phyloP scores from a whole-genome alignment of 2,329 filamentous ascomycete genomes.

The Magnaporthales sp. region DNA sequence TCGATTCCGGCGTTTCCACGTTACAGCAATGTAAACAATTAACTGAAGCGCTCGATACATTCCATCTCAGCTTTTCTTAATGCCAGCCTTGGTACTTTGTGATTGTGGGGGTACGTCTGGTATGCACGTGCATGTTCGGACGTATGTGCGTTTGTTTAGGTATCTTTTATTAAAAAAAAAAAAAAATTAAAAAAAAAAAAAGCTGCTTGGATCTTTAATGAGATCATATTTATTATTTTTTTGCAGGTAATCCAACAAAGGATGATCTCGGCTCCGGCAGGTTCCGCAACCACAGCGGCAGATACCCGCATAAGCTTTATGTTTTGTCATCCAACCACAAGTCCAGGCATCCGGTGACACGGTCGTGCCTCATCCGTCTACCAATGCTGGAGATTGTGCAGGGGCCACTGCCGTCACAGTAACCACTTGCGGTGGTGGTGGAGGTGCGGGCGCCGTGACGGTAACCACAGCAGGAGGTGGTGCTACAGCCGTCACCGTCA shows the following conservation, averaged over 20 bases:
- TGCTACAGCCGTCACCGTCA: neutral
- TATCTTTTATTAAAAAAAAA: neutral
- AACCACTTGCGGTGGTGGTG: neutral
- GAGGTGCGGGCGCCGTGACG: neutral
- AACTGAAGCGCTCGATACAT: too few relatives aligned
- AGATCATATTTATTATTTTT: neutral
- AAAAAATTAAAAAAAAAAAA: too few relatives aligned
- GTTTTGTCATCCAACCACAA: neutral
- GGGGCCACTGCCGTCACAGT: neutral
- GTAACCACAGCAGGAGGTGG: neutral
- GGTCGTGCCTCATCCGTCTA: neutral
- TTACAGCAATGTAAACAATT: too few relatives aligned
- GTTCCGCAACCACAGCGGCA: neutral
- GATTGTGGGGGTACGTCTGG: neutral
- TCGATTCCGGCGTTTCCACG: too few relatives aligned
- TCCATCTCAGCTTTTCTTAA: too few relatives aligned
- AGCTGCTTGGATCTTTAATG: neutral
- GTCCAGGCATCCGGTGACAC: neutral
- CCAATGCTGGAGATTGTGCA: neutral
- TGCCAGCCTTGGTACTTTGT: too few relatives aligned
- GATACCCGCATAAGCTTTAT: neutral
- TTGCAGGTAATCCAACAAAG: neutral
- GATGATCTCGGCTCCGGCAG: neutral
- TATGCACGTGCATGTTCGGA: neutral
- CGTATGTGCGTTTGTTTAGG: neutral